Percentiles rank a stretch among this genome's conserved stretches.
phyloP scores from a whole-genome alignment of 2,329 filamentous ascomycete genomes.

The Aspergillus transmontanensis region DNA sequence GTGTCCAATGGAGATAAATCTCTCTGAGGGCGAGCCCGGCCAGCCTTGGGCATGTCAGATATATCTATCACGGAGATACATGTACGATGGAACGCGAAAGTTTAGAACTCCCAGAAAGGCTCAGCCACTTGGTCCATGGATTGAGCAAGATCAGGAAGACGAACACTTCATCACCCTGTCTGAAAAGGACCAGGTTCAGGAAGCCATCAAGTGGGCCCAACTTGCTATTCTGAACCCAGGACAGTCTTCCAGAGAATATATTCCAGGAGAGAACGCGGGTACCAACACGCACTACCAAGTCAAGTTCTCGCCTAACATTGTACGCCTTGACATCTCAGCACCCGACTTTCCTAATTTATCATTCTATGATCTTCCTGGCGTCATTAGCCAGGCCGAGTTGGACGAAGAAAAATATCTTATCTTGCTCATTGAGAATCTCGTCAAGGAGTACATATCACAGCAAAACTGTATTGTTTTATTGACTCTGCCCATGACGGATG shows the following conservation, averaged over 20 bases:
- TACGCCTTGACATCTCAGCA: conserved; percentile 73
- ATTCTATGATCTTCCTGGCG: conserved; percentile 83
- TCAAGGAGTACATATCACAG: conserved; percentile 69
- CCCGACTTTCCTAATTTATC: conserved; percentile 72
- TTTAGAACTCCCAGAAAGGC: conserved; percentile 53
- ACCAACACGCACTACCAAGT: conserved; percentile 48
- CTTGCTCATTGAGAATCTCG: conserved; percentile 70
- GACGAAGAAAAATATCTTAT: conserved; percentile 70
- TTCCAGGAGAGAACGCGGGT: conserved; percentile 52
- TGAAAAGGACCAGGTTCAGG: conserved; percentile 65
- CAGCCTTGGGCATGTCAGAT: conserved; percentile 68
- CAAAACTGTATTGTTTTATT: conserved; percentile 75
- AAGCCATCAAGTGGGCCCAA: conserved; percentile 73
- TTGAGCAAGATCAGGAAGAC: conserved; percentile 47
- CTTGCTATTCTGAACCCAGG: conserved; percentile 73
- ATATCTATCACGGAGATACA: conserved; percentile 66
- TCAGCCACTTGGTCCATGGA: conserved; percentile 69
- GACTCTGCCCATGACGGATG: conserved; percentile 74
- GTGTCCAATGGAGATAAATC: conserved; percentile 78
- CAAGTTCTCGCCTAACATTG: conserved; percentile 80
- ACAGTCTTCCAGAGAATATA: conserved; percentile 54
- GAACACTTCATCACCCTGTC: conserved; percentile 66
- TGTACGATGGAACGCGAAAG: conserved; percentile 43
- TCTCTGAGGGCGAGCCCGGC: conserved; percentile 54
- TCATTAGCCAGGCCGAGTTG: conserved; percentile 71